Percentiles rank a stretch among this genome's conserved stretches.
phyloP scores from a whole-genome alignment of 2,329 filamentous ascomycete genomes.

The Ascochyta clinopodiicola region DNA sequence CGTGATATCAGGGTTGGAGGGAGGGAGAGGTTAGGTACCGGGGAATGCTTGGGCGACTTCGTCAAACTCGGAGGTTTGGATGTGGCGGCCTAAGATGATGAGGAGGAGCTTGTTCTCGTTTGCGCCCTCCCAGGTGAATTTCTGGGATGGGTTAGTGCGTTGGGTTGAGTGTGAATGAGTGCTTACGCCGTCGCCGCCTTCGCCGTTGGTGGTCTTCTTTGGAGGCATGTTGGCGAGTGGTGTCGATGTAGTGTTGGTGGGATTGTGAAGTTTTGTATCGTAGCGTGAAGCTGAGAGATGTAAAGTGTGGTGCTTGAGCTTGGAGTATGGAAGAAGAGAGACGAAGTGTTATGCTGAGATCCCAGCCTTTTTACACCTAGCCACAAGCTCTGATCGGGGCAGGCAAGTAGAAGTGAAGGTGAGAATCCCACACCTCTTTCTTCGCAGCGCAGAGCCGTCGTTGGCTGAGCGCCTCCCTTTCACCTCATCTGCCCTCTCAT shows the following conservation, averaged over 20 bases:
- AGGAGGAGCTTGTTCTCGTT: slow-evolving; percentile 32
- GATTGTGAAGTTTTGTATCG: background rate
- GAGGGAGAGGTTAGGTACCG: slow-evolving; percentile 5
- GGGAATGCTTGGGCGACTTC: slow-evolving; percentile 21
- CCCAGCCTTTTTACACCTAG: background rate
- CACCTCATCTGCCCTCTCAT: background rate
- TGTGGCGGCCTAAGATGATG: slow-evolving; percentile 24
- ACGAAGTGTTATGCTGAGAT: background rate
- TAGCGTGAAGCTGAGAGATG: background rate
- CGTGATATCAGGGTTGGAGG: too few relatives aligned
- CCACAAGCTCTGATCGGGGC: background rate
- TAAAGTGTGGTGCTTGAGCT: background rate
- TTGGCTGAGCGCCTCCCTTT: background rate
- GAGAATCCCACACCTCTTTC: background rate
- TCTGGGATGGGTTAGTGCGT: background rate
- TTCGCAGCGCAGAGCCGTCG: background rate
- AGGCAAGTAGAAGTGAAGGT: background rate
- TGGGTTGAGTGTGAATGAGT: background rate
- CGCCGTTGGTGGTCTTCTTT: slow-evolving; percentile 3
- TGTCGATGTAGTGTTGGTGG: background rate
- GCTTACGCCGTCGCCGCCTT: background rate
- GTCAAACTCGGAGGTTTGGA: slow-evolving; percentile 24
- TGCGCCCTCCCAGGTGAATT: slow-evolving; percentile 21
- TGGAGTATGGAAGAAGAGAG: background rate
- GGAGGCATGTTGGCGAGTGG: slow-evolving; percentile 33